phyloP scores from a whole-genome alignment of 345 rosid species.

The Camelina laxa region DNA sequence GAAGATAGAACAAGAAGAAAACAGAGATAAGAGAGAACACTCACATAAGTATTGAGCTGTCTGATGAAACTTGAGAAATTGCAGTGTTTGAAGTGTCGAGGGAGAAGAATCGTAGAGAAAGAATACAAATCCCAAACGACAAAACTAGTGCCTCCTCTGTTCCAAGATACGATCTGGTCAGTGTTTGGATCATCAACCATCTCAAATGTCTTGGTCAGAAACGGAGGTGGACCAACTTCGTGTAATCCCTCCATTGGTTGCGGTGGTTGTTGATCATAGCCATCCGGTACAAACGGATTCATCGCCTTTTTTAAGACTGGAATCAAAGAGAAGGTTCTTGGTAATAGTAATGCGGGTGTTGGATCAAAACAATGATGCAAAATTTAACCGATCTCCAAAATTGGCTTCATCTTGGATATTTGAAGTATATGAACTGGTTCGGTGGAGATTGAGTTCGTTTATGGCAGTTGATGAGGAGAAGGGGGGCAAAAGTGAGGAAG shows the following conservation, averaged over 20 bases:
- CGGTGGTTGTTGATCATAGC: not conserved
- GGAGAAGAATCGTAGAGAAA: conserved; percentile 52
- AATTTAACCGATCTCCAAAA: not conserved
- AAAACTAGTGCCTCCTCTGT: conserved; percentile 60
- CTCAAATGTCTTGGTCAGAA: conserved; percentile 80
- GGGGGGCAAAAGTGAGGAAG: conserved; percentile 28
- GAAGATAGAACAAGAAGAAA: not conserved
- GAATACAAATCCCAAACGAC: conserved; percentile 56
- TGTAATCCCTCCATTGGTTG: conserved; percentile 76
- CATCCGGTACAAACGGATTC: conserved; percentile 22
- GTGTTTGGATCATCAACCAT: conserved; percentile 79
- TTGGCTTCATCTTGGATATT: not conserved
- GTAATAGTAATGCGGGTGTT: no score
- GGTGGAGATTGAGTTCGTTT: conserved; percentile 31
- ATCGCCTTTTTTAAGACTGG: conserved; percentile 3
- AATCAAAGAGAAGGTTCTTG: not conserved
- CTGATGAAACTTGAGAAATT: conserved; percentile 66
- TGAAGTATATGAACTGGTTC: not conserved
- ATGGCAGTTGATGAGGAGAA: conserved; percentile 38
- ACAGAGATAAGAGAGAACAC: conserved; percentile 12
- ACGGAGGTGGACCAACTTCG: conserved; percentile 86
- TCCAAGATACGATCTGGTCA: conserved; percentile 79
- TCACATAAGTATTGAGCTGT: conserved; percentile 64
- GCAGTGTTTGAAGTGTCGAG: conserved; percentile 58
- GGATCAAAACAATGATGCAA: not conserved